These are phyloP conservation scores for Paracoccidioides lutzii DNA, from an alignment of 2,329 filamentous ascomycete species.

Conservation along the genomic window DNA sequence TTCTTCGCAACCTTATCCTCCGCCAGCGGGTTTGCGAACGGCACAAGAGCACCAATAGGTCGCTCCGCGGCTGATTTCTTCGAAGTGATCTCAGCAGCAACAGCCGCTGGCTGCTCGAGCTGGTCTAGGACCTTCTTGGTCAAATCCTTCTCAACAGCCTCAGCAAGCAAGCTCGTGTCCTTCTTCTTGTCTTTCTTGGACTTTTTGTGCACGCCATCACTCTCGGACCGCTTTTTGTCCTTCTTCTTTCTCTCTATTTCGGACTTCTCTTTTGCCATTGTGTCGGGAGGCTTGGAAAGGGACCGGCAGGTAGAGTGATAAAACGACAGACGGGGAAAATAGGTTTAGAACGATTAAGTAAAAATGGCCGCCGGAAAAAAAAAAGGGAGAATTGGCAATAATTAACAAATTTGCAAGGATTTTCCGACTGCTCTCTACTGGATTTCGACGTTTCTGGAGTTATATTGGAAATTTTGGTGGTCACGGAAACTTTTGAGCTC, in stretches of 20 bases:
- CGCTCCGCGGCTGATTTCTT: constrained; percentile 8
- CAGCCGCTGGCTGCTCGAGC: constrained; percentile 17
- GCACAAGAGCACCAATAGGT: constrained; percentile 36
- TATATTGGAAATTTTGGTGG: background rate
- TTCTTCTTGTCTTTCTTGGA: constrained; percentile 36
- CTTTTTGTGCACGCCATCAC: constrained; percentile 36
- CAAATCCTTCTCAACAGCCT: constrained; percentile 30
- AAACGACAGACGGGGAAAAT: background rate
- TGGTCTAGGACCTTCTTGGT: constrained; percentile 25
- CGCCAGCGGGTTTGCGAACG: constrained; percentile 38
- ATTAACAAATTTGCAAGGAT: background rate
- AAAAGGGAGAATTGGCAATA: background rate
- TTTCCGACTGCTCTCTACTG: background rate
- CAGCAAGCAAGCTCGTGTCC: constrained; percentile 26
- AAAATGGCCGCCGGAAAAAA: background rate
- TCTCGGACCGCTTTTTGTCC: constrained; percentile 29
- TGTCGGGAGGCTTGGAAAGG: constrained; percentile 9
- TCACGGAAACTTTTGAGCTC: background rate
- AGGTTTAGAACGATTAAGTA: background rate
- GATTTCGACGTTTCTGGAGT: background rate
- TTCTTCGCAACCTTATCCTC: constrained; percentile 41
- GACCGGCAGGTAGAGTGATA: background rate
- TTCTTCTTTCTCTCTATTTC: constrained; percentile 33
- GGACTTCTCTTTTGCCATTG: constrained; percentile 34
- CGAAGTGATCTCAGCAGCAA: constrained; percentile 16